Base-by-base conservation (phyloP, 2,329 filamentous ascomycete species). In the Rhynchosporium graminicola region DNA sequence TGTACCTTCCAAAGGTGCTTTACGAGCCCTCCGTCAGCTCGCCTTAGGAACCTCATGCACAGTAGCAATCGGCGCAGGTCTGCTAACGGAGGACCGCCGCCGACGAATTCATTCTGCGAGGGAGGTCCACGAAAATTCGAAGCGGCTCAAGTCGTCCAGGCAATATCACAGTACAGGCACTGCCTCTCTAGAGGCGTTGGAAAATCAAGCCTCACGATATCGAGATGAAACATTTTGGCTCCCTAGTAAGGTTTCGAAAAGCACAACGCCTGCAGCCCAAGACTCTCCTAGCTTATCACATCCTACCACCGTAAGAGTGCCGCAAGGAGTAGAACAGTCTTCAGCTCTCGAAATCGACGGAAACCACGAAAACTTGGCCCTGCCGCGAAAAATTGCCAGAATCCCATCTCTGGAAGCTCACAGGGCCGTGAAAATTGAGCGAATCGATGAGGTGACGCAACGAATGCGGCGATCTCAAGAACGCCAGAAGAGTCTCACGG, bases 21-120 rank as follows among this genome's bases (percentile, higher is more conserved):
- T 85, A 66, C 80, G 82, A 72, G 80, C 82, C 63, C 80, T 86
- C 42, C 81, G 82, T 64, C 80, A 82, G 65, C 77, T 85, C 63
- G 78, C 83, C 60, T 74, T 86, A 15, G 83, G 83, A 57, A 85
- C 83, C 2, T 83, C 83, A 8, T 85, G 82, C 70, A 84, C 82
- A 47, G 77, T 85, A 60, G 78, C 80, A 56, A 65, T 75, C 63
- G 69, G 69, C 15, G 64, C 70, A 50, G 74, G 71, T 7, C 72
- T 83, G 31, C 75, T 86, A 60, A 77, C 83, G 62, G 83, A 86
- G 73, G 83, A 86, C 72, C 81, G 82, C 54, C 79, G 83, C 63
- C 80, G 82, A 62, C 80, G 82, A 31, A 80, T 85, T 64, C 80
- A 80, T 60, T 76, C 82, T 50, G 78, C 82, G 40, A 77, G 77